phyloP scores from a whole-genome alignment of 352 stramenopile species.

The Pythium brachiatum region DNA sequence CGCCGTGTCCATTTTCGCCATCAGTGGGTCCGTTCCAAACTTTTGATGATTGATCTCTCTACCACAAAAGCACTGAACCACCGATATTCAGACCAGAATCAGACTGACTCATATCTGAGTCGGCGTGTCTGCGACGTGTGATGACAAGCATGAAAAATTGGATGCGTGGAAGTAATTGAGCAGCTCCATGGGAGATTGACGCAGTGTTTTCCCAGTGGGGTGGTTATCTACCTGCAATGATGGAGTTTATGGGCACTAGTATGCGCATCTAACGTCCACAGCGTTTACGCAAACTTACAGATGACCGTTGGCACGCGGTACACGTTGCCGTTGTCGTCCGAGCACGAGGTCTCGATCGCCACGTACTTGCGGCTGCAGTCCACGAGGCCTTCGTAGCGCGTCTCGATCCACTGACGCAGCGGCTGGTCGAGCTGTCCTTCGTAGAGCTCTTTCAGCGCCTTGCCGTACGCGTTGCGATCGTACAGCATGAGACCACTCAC shows the following conservation, averaged over 20 bases:
- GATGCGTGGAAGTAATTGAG: background rate
- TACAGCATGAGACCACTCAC: conserved; percentile 86
- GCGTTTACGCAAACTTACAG: conserved; percentile 71
- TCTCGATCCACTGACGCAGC: conserved; percentile 66
- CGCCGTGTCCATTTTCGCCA: conserved; percentile 12
- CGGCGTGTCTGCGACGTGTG: conserved; percentile 4
- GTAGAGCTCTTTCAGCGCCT: conserved; percentile 74
- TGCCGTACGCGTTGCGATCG: conserved; percentile 76
- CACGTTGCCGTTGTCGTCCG: conserved; percentile 75
- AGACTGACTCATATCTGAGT: conserved; percentile 19
- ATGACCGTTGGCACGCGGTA: conserved; percentile 86
- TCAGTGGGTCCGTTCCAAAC: background rate
- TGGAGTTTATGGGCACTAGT: background rate
- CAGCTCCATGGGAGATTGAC: background rate
- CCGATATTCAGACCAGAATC: conserved; percentile 14
- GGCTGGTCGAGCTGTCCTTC: conserved; percentile 50
- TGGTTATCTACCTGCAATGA: background rate
- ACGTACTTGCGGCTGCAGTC: conserved; percentile 84
- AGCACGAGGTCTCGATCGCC: conserved; percentile 81
- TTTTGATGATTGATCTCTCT: conserved; percentile 10
- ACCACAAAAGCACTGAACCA: conserved; percentile 1
- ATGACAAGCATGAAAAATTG: background rate
- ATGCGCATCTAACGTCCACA: background rate
- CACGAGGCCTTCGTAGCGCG: conserved; percentile 78
- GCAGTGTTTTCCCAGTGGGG: background rate